Conservation (phyloP, 1,284 basidiomycete genomes). For the Ceraceosorus guamensis region DNA sequence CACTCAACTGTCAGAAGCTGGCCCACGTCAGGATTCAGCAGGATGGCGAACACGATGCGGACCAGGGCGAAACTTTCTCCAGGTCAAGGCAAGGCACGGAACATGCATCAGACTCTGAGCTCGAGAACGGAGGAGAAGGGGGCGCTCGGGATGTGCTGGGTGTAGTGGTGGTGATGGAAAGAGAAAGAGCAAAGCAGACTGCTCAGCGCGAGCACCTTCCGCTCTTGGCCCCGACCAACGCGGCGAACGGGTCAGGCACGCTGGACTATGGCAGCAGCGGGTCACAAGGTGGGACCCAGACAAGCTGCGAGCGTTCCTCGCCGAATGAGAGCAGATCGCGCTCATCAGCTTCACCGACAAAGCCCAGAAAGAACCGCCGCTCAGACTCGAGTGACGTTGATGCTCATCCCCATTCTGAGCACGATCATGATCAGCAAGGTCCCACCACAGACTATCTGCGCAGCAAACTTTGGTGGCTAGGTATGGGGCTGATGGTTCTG, state of each 20-base stretch:
- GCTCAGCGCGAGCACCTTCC: background rate
- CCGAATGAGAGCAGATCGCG: background rate
- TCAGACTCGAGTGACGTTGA: background rate
- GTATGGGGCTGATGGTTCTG: constrained; percentile 78
- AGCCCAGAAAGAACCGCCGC: too few relatives aligned
- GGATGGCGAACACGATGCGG: constrained; percentile 14
- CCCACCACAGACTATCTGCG: constrained; percentile 31
- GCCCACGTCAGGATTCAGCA: constrained; percentile 66
- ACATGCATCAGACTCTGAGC: background rate
- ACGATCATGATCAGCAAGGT: constrained; percentile 4
- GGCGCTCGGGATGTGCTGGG: background rate
- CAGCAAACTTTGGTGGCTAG: constrained; percentile 81
- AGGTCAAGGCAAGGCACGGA: too few relatives aligned
- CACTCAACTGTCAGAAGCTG: constrained; percentile 71
- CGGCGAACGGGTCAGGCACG: background rate
- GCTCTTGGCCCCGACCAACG: background rate
- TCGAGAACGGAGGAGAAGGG: constrained; percentile 44
- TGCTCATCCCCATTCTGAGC: constrained; percentile 2
- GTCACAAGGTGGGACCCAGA: background rate
- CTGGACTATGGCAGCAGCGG: background rate
- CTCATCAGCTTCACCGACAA: background rate
- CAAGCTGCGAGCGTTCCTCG: background rate
- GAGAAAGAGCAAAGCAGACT: background rate
- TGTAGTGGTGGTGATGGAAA: background rate
- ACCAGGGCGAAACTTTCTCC: background rate